Conservation (phyloP, 192 early-diverging fungal genomes). For the Coemansia sp. region DNA sequence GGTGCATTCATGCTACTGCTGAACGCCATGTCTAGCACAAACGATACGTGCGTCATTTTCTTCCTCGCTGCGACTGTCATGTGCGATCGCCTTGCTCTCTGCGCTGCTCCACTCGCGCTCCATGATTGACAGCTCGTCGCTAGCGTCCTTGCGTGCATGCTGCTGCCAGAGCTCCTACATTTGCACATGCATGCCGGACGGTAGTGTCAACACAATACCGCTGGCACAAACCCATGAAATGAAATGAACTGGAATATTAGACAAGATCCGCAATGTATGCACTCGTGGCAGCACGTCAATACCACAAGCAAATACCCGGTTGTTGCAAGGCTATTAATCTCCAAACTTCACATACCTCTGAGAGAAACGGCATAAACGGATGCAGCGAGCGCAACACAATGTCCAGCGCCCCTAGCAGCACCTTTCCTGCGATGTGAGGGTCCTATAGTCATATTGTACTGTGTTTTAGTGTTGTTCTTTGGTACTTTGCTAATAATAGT, state of each 20-base stretch:
- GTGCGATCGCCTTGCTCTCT: slow-evolving; percentile 7
- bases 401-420: slow-evolving; percentile 45
- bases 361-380: slow-evolving; percentile 97
- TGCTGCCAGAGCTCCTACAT: slow-evolving; percentile 56
- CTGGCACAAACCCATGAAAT: not conserved
- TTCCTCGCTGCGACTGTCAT: slow-evolving; percentile 23
- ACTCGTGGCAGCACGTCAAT: not conserved
- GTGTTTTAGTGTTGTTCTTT: not conserved
- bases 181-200: not conserved
- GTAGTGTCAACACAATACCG: not conserved
- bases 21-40: not conserved
- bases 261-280: not conserved
- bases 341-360: slow-evolving; percentile 63
- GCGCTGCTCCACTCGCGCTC: slow-evolving; percentile 30
- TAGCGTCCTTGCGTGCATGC: slow-evolving; percentile 26
- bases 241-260: not conserved
- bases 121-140: slow-evolving; percentile 43
- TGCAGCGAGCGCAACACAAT: slow-evolving; percentile 75
- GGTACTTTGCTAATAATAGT: too few relatives aligned
- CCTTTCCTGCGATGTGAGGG: slow-evolving; percentile 28
- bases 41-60: slow-evolving; percentile 40
- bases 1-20: not conserved
- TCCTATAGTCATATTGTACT: slow-evolving; percentile 26
- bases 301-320: not conserved
- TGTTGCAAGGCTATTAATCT: not conserved